Evolutionary conservation across 768 basidiomycete species (phyloP).

Genomic region (Kwoniella shandongensis): DNA sequence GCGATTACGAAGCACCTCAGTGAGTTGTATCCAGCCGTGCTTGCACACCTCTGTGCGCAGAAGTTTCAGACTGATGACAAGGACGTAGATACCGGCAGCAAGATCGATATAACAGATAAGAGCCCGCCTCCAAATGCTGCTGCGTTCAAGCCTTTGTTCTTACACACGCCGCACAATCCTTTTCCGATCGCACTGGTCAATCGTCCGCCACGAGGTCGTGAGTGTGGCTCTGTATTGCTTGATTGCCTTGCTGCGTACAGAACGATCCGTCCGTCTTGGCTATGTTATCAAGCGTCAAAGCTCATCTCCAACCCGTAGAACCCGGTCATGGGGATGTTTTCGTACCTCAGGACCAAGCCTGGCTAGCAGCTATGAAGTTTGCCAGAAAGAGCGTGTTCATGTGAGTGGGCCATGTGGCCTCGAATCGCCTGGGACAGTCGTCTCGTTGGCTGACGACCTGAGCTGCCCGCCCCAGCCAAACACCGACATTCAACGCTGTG

Average conservation of each 20-base stretch:
- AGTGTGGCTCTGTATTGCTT: conserved; percentile 20
- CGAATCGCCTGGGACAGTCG: not conserved
- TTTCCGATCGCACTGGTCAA: conserved; percentile 67
- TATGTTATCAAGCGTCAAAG: too few relatives aligned
- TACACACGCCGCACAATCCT: conserved; percentile 55
- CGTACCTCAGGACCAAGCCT: conserved; percentile 64
- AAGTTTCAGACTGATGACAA: not conserved
- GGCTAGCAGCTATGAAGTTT: conserved; percentile 63
- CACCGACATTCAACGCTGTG: conserved; percentile 66
- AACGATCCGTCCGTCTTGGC: too few relatives aligned
- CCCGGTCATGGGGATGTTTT: conserved; percentile 57
- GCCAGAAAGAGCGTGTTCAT: conserved; percentile 65
- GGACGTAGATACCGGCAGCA: conserved; percentile 25
- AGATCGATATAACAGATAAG: conserved; percentile 25
- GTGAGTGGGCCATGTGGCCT: too few relatives aligned
- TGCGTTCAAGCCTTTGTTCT: conserved; percentile 26
- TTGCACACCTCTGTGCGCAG: not conserved
- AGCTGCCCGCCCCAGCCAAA: too few relatives aligned
- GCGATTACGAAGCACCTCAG: conserved; percentile 30
- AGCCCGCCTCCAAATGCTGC: conserved; percentile 30
- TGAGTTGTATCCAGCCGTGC: conserved; percentile 14
- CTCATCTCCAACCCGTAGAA: conserved; percentile 25
- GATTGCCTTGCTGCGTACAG: too few relatives aligned
- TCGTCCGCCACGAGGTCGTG: conserved; percentile 61
- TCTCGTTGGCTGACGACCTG: not conserved